Evolutionary conservation across 306 rosid species (phyloP), one percentile per base, ranked within the genome.

Genomic region (Citrullus mucosospermus): DNA sequence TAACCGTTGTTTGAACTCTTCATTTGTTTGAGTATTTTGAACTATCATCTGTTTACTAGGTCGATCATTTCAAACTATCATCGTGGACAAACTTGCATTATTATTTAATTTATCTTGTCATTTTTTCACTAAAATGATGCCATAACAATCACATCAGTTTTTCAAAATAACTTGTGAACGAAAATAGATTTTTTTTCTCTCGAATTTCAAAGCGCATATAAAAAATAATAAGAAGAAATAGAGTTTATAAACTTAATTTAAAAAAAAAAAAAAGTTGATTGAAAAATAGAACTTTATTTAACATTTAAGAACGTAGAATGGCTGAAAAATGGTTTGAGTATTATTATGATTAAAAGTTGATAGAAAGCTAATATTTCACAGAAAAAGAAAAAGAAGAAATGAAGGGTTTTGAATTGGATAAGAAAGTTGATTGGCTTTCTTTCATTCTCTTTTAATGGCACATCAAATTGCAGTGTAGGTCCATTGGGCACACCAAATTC

Each of bases 361-460:
- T 66, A 38, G 51, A 9, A 66, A 15, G 28, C 43, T 68, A 68
- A 68, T 68, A 43, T 66, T n/a, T 18, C 43, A 62, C 9, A 8
- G 2, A 32, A 32, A 5, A 34, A 32, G 1, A 7, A 32, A 34
- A 6, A 17, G 6, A 18, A 56, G 0, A 20, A 25, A 10, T 41
- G 25, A 46, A 70, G 56, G 38, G 6, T 72, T 72, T 72, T 48
- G 13, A 72, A 48, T 72, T 72, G 77, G 77, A 50, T 72, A 72
- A 72, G 59, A 72, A 72, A 50, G 58, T 46, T 22, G 53, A 44
- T 70, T 46, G 53, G 76, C 76, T 70, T 70, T 70, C 76, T 12
- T 25, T 70, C 76, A 39, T 68, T 68, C 76, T 70, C 38, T 43
- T 44, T 71, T 48, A 25, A 44, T 14, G 54, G 41, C 77, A 48